These are phyloP conservation scores for Globisporangium cylindrosporum DNA, from an alignment of 352 stramenopile species.

Conservation along the genomic window DNA sequence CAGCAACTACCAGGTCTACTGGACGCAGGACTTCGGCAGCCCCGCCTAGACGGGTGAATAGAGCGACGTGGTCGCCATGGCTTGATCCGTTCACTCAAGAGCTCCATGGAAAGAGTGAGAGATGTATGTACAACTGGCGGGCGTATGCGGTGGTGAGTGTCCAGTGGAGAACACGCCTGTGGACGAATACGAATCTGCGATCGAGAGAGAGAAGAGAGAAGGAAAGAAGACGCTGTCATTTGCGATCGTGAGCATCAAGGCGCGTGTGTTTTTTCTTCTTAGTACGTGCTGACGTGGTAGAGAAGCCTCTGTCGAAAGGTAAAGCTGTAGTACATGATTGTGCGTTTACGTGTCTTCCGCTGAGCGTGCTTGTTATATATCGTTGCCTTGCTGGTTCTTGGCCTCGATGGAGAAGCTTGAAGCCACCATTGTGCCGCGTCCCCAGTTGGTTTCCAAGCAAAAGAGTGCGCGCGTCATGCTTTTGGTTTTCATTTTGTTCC, in stretches of 20 bases:
- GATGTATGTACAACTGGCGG: too few species aligned
- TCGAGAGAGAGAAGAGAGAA: not conserved
- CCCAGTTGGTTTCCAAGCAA: slow-evolving; percentile 5
- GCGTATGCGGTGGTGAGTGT: not conserved
- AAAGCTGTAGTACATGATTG: slow-evolving; percentile 1
- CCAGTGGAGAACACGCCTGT: not conserved
- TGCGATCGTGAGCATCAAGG: not conserved
- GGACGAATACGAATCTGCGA: not conserved
- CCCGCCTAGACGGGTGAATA: not conserved
- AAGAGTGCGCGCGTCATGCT: not conserved
- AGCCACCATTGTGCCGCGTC: not conserved
- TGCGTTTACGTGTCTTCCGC: not conserved
- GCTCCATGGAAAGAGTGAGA: not conserved
- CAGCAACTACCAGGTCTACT: slow-evolving; percentile 14
- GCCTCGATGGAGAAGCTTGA: not conserved
- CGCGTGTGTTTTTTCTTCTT: not conserved
- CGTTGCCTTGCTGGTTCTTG: not conserved
- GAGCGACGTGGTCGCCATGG: not conserved
- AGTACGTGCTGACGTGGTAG: not conserved
- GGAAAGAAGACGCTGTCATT: not conserved
- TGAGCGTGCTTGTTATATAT: not conserved
- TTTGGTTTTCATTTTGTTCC: not conserved
- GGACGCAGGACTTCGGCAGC: slow-evolving; percentile 20
- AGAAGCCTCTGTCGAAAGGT: not conserved
- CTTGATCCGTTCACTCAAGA: not conserved